phyloP scores from a whole-genome alignment of 768 basidiomycete species.

The Paxillus involutus region DNA sequence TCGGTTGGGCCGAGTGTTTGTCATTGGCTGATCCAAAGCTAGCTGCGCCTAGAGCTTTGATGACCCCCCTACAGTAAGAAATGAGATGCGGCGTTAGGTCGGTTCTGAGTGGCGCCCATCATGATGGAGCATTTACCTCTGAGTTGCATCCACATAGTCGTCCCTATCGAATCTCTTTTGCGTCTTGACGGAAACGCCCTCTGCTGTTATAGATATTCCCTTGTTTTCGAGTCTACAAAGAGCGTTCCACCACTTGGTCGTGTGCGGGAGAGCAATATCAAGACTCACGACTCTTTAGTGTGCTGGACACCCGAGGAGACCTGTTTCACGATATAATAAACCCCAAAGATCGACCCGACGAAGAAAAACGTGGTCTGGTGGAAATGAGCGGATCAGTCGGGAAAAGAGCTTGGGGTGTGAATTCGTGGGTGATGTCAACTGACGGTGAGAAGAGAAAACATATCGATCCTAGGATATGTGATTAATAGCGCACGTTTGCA shows the following conservation, averaged over 20 bases:
- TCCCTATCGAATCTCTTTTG: slow-evolving; percentile 56
- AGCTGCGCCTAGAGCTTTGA: slow-evolving; percentile 51
- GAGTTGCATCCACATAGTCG: slow-evolving; percentile 71
- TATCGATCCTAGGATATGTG: slow-evolving; percentile 36
- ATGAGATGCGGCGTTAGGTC: no score
- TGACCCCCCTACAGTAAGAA: slow-evolving; percentile 41
- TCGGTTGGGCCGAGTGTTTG: slow-evolving; percentile 6
- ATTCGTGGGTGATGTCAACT: slow-evolving; percentile 5
- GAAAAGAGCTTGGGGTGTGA: neutral
- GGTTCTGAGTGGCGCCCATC: neutral
- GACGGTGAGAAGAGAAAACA: slow-evolving; percentile 42
- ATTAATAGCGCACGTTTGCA: neutral
- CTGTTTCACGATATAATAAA: slow-evolving; percentile 36
- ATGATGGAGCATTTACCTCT: slow-evolving; percentile 46
- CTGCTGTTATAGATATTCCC: slow-evolving; percentile 57
- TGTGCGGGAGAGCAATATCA: neutral
- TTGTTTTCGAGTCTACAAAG: slow-evolving; percentile 50
- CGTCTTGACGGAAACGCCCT: slow-evolving; percentile 68
- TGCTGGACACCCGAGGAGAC: slow-evolving; percentile 44
- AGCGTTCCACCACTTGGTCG: neutral
- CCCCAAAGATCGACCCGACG: slow-evolving; percentile 44
- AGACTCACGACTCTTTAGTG: slow-evolving; percentile 56
- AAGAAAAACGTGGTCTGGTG: slow-evolving; percentile 49
- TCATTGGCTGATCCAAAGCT: slow-evolving; percentile 30
- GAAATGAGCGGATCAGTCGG: neutral